Base-by-base conservation (phyloP, 352 stramenopile species). In the Pythium sukuiense region DNA sequence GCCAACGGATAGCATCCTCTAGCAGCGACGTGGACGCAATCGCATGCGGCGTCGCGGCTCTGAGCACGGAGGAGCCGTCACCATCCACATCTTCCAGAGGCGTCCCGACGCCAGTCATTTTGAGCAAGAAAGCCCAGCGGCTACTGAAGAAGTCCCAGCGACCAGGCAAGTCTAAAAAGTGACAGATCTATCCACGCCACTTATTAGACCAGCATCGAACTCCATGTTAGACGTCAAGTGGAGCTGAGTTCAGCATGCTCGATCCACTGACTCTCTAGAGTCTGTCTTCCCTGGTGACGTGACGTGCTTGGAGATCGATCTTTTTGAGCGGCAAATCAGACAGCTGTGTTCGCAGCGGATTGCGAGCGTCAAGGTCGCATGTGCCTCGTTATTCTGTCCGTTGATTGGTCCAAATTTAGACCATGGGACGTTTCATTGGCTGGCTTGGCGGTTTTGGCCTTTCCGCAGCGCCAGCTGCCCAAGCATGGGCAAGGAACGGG, bases 111-210 rank as follows among this genome's bases (percentile, higher is more conserved):
- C 16, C 58, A 39, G 32, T 65, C n/a, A 61, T 73, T 7, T 32
- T 73, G 55, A 73, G 67, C 56, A 73, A 73, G 35, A 65, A 65
- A 39, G 67, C 55, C 13, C 67, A 73, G 61, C 67, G 61, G 48
- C 46, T 73, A 9, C 61, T 73, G 1, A 69, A 69, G 55, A 73
- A 73, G 33, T 45, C 55, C 18, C 56, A 39, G 27, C 37, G 43
- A 7, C 16, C 32, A 37, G 30, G 30, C n/a, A 59, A 26, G 58
- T 54, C 62, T 6, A 63, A 45, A 37, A 69, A 69, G 55, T 63
- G 48, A 69, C 18, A 43, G 52, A 30, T 43, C 37, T 4, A 43
- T 43, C 37, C 11, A 13, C 2, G 37, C 14, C 37, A 43, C 12
- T 43, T 12, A 12, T 39, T 43, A 20, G 37, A 43, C 43, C 43